phyloP scores from a whole-genome alignment of 441 rosid species.

The Gossypium aridum region DNA sequence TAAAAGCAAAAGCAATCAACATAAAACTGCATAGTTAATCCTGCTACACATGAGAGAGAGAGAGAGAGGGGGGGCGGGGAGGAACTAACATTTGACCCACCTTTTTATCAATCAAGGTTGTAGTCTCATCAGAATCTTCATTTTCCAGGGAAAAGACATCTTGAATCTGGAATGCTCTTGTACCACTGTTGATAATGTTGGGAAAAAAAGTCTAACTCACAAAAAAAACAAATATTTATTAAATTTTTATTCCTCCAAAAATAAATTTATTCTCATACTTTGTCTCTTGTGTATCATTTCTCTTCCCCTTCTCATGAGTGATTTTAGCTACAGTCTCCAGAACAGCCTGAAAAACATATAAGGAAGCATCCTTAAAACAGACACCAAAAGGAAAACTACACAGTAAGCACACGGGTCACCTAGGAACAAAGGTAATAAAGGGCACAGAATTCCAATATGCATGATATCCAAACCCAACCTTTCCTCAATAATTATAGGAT shows the following conservation, averaged over 20 bases:
- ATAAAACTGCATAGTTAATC: background rate
- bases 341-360: constrained; percentile 56
- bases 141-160: constrained; percentile 89
- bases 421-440: background rate
- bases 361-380: constrained; percentile 10
- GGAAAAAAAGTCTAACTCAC: background rate
- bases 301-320: constrained; percentile 75
- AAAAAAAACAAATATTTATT: background rate
- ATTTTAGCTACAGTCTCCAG: constrained; percentile 93
- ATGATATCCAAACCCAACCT: background rate
- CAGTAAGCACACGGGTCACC: background rate
- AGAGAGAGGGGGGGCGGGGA: background rate
- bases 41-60: background rate
- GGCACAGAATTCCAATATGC: background rate
- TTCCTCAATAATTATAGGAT: background rate
- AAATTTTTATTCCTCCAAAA: constrained; percentile 1
- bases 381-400: background rate
- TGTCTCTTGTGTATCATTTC: constrained; percentile 66
- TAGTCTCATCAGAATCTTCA: constrained; percentile 86
- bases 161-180: constrained; percentile 77
- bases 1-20: constrained; percentile 5
- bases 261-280: constrained; percentile 40
- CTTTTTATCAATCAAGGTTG: constrained; percentile 91
- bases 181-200: constrained; percentile 36
- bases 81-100: constrained; percentile 23